Conservation (phyloP, 2,329 filamentous ascomycete genomes). For the Xylaria sp. region DNA sequence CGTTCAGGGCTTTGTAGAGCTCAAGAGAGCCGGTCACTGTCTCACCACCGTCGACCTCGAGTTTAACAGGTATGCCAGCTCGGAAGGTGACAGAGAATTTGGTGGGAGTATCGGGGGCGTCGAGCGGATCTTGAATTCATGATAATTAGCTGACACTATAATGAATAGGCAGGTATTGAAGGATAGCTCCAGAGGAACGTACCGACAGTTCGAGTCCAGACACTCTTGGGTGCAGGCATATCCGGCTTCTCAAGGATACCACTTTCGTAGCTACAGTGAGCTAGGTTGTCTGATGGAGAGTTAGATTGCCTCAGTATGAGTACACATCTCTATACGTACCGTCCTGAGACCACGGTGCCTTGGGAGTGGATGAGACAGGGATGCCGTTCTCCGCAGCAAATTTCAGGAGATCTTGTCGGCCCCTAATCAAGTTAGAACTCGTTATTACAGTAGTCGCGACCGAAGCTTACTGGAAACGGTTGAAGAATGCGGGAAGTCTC, state of each 20-base stretch:
- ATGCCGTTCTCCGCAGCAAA: not conserved
- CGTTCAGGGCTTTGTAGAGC: conserved; percentile 77
- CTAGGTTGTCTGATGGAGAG: not conserved
- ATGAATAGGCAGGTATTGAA: no score
- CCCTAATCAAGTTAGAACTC: conserved; percentile 49
- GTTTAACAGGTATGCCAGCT: conserved; percentile 65
- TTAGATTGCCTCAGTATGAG: not conserved
- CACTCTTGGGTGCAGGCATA: not conserved
- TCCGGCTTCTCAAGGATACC: not conserved
- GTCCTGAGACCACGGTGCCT: not conserved
- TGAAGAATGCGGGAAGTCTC: conserved; percentile 53
- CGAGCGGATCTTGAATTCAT: conserved; percentile 64
- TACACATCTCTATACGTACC: conserved; percentile 45
- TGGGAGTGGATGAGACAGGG: not conserved
- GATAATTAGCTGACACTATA: not conserved
- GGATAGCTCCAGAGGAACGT: not conserved
- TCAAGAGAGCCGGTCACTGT: conserved; percentile 75
- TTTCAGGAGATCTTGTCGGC: conserved; percentile 62
- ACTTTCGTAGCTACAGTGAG: not conserved
- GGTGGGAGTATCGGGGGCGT: conserved; percentile 76
- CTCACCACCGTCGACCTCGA: conserved; percentile 61
- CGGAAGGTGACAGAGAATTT: conserved; percentile 78
- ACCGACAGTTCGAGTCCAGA: not conserved
- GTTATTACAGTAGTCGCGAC: no score
- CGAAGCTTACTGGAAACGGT: conserved; percentile 60